Base-by-base conservation (phyloP, 257 asterid species). In the Jasminum sambac region DNA sequence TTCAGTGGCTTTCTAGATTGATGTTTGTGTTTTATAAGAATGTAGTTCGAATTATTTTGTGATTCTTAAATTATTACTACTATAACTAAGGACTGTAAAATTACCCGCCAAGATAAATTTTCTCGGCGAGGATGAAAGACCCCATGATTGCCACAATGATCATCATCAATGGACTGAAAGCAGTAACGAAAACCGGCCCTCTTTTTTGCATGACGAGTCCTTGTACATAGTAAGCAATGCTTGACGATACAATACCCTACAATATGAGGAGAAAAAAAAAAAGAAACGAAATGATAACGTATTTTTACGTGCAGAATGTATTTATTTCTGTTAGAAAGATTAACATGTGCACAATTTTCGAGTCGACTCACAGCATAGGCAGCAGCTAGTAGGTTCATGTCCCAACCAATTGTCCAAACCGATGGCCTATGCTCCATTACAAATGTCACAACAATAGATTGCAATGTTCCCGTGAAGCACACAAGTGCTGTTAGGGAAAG, bases 321-420 rank as follows among this genome's bases (percentile, higher is more conserved):
- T 46, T 46, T 3, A 46, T 46, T 46, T 46, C 9, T 14, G 6
- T 14, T 46, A 46, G n/a, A 16, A 46, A 16, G 9, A 2, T 14
- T 44, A 5, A 44, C 0, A 14, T 44, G 14, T 44, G 52, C 55
- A 44, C 55, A 44, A 44, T 44, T 44, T 44, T 44, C 0, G 80
- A 23, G 8, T 55, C 19, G 23, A 73, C 91, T 84, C 81, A 93
- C 98, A 24, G 98, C 98, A 71, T 93, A 93, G 62, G 98, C 98
- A 63, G 96, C 98, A 16, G 97, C 97, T 8, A 93, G 67, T 11
- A 93, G 88, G 72, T 93, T 89, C 95, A 89, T 84, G 84, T 93
- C 97, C 75, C 82, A 85, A 1, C 97, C 97, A 26, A 93, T 85
- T 41, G 66, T 76, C 98, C 97, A 93, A 64, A 84, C 90, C 46